phyloP scores from a whole-genome alignment of 192 early-diverging fungal genomes.

The Chytriomyces sp. region DNA sequence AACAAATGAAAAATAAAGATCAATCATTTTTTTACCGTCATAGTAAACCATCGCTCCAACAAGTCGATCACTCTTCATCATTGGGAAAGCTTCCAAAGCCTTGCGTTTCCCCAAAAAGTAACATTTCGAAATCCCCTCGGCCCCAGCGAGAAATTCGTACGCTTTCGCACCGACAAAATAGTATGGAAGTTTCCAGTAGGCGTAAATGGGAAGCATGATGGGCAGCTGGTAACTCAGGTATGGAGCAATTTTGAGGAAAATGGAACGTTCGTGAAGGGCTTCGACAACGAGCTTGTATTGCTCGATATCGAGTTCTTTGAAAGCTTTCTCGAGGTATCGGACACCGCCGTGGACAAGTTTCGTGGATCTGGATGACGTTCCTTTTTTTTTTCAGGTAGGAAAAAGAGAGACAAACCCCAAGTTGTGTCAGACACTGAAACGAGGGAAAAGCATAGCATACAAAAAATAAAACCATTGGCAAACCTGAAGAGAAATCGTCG shows the following conservation, averaged over 20 bases:
- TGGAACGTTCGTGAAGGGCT: slow-evolving; percentile 92
- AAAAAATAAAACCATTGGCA: not conserved
- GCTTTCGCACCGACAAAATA: slow-evolving; percentile 94
- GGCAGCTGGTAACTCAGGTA: slow-evolving; percentile 91
- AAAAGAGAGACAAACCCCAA: too few relatives aligned
- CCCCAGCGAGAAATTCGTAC: slow-evolving; percentile 88
- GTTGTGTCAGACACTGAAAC: too few relatives aligned
- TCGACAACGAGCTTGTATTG: slow-evolving; percentile 96
- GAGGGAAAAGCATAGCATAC: too few relatives aligned
- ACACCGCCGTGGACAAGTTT: slow-evolving; percentile 98
- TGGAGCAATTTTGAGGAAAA: slow-evolving; percentile 95
- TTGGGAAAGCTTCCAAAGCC: slow-evolving; percentile 94
- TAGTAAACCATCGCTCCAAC: slow-evolving; percentile 97
- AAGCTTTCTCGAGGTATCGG: slow-evolving; percentile 94
- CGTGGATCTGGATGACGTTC: slow-evolving; percentile 89
- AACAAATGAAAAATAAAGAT: not conserved
- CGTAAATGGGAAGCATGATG: slow-evolving; percentile 93
- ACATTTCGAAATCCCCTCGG: slow-evolving; percentile 76
- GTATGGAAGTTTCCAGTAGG: slow-evolving; percentile 97
- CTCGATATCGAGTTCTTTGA: slow-evolving; percentile 91
- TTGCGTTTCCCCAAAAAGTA: slow-evolving; percentile 85
- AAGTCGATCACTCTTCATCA: slow-evolving; percentile 85
- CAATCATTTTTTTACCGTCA: slow-evolving; percentile 65
- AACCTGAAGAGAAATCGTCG: slow-evolving; percentile 91
- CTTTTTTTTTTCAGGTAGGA: too few relatives aligned